phyloP scores from a whole-genome alignment of 106 monocot genomes.

The Dioscorea dumetorum region DNA sequence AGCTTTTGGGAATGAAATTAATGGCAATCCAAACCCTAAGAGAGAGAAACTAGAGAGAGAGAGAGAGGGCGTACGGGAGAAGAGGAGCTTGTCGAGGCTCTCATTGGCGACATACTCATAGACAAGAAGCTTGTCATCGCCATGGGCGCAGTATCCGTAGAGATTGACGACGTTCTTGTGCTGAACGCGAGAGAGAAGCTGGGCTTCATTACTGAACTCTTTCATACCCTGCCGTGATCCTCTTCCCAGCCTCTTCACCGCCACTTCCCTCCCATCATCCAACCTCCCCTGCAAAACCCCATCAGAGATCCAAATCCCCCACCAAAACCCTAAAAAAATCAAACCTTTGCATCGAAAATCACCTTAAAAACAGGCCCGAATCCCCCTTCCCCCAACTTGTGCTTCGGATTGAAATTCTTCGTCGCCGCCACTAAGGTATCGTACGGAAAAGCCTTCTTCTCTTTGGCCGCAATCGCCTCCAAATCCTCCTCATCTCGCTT shows the following conservation, averaged over 20 bases:
- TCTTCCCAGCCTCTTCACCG: slow-evolving; percentile 56
- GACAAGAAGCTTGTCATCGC: slow-evolving; percentile 59
- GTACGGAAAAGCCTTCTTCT: slow-evolving; percentile 62
- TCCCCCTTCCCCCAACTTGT: slow-evolving; percentile 71
- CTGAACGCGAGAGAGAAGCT: slow-evolving; percentile 65
- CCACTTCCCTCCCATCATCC: slow-evolving; percentile 61
- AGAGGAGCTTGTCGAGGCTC: slow-evolving; percentile 80
- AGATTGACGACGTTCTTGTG: slow-evolving; percentile 78
- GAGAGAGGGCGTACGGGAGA: slow-evolving; percentile 23
- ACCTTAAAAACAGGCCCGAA: slow-evolving; percentile 73
- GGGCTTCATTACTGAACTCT: slow-evolving; percentile 79
- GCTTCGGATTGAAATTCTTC: slow-evolving; percentile 36
- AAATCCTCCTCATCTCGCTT: slow-evolving; percentile 44
- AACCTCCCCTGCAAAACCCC: slow-evolving; percentile 38
- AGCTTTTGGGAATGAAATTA: not conserved
- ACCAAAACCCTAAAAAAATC: not conserved
- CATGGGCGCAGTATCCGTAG: slow-evolving; percentile 53
- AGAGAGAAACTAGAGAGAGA: not conserved
- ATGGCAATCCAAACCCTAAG: not conserved
- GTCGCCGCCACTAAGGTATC: slow-evolving; percentile 53
- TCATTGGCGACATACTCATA: slow-evolving; percentile 70
- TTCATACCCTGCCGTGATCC: slow-evolving; percentile 48
- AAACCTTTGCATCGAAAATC: not conserved
- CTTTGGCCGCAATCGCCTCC: slow-evolving; percentile 58
- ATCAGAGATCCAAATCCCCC: slow-evolving; percentile 1